These are phyloP conservation scores for Glycine soja DNA, from an alignment of 306 rosid species.

Conservation along the genomic window DNA sequence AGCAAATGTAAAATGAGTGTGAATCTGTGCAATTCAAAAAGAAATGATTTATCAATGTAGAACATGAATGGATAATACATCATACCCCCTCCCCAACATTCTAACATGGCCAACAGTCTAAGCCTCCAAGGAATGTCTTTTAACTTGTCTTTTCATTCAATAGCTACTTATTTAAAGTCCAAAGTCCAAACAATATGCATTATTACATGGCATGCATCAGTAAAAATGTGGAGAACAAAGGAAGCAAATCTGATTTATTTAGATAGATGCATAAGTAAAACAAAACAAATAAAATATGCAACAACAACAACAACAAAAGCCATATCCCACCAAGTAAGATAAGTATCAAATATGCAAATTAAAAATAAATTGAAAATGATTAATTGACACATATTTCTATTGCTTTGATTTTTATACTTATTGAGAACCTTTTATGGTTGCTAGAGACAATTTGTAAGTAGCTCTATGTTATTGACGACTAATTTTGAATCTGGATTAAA, in stretches of 20 bases:
- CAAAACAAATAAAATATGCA: neutral
- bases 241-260: conserved; percentile 5
- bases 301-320: neutral
- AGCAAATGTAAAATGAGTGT: conserved; percentile 41
- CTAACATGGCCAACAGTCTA: conserved; percentile 2
- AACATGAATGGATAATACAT: conserved; percentile 2
- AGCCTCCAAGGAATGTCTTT: neutral
- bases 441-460: no score
- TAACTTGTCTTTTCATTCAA: neutral
- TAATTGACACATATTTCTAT: neutral
- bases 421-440: neutral
- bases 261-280: neutral
- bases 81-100: neutral
- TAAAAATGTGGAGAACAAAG: neutral
- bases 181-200: conserved; percentile 5
- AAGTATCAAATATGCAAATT: neutral
- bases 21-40: conserved; percentile 43
- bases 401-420: neutral
- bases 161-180: no score
- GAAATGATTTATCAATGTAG: conserved; percentile 31
- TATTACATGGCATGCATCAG: conserved; percentile 17
- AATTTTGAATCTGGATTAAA: no score
- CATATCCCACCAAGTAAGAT: neutral
- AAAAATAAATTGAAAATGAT: neutral
- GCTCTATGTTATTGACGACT: no score